Percentiles rank a stretch among this genome's conserved stretches.
Evolutionary conservation across 768 basidiomycete species (phyloP).

Genomic region (Podaxis carcinomalis): DNA sequence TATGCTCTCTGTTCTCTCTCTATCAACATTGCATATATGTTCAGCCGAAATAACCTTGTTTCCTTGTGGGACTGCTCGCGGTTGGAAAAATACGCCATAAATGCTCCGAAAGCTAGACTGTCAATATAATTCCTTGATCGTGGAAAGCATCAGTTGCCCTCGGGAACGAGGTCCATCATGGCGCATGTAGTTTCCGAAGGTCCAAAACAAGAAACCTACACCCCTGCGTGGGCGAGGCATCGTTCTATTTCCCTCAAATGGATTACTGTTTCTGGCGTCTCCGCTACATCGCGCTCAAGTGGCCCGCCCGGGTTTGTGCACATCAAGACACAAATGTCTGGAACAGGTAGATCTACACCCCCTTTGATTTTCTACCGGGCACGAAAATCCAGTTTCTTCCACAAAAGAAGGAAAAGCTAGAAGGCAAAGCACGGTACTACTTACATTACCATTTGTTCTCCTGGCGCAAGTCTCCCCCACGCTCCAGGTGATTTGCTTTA

Average conservation of each 20-base stretch:
- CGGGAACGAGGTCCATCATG: conserved; percentile 9
- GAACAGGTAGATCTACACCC: neutral
- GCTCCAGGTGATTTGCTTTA: conserved; percentile 1
- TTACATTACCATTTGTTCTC: neutral
- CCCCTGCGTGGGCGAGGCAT: neutral
- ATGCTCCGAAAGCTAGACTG: neutral
- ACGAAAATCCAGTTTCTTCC: neutral
- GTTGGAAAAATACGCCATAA: neutral
- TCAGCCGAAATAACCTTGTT: neutral
- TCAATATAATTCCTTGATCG: neutral
- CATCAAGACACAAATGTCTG: neutral
- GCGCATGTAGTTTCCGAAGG: neutral
- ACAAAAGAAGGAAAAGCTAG: neutral
- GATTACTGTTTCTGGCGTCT: neutral
- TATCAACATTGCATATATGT: neutral
- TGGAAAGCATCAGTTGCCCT: neutral
- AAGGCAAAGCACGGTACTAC: neutral
- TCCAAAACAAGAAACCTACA: conserved; percentile 4
- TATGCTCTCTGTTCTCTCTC: neutral
- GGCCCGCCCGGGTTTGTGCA: neutral
- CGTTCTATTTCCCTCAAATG: neutral
- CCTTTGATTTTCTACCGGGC: neutral
- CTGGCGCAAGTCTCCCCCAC: neutral
- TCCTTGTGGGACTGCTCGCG: neutral
- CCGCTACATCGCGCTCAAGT: neutral